Percentiles rank a stretch among this genome's conserved stretches.
These are phyloP conservation scores for Hygrophorus pudorinus DNA, from an alignment of 768 basidiomycete species.

Conservation along the genomic window DNA sequence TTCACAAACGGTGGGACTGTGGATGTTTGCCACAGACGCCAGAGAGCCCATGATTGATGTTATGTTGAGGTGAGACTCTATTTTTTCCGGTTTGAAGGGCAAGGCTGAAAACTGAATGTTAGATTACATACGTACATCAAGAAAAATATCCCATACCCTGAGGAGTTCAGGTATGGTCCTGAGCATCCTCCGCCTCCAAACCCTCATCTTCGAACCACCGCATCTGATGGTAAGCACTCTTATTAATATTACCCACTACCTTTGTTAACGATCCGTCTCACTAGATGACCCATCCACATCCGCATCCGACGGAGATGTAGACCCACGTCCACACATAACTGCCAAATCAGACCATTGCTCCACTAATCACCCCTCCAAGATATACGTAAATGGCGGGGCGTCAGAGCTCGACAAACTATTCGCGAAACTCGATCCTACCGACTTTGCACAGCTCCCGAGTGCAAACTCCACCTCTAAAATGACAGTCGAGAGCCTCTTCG, in stretches of 20 bases:
- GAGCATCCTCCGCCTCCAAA: constrained; percentile 56
- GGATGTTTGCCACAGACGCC: constrained; percentile 63
- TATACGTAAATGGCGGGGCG: constrained; percentile 16
- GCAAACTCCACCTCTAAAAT: constrained; percentile 28
- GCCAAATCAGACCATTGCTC: constrained; percentile 4
- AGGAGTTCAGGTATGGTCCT: constrained; percentile 61
- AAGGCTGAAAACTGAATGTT: background rate
- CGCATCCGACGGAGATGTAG: background rate
- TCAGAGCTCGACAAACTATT: constrained; percentile 42
- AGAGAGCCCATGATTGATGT: constrained; percentile 67
- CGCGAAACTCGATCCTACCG: constrained; percentile 24
- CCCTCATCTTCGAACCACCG: constrained; percentile 18
- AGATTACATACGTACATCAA: constrained; percentile 63
- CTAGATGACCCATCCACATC: background rate
- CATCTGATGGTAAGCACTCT: too few species aligned
- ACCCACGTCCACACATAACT: background rate
- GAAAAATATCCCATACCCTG: constrained; percentile 58
- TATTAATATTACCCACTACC: too few species aligned
- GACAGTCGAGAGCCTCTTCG: constrained; percentile 41
- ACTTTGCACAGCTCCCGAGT: constrained; percentile 7
- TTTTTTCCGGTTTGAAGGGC: constrained; percentile 8
- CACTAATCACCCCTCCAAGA: constrained; percentile 10
- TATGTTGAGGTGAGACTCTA: constrained; percentile 43
- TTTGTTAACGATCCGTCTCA: too few species aligned
- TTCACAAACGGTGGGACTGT: constrained; percentile 55